phyloP scores from a whole-genome alignment of 1,139 yeast species.

The Kluyveromyces marxianus region DNA sequence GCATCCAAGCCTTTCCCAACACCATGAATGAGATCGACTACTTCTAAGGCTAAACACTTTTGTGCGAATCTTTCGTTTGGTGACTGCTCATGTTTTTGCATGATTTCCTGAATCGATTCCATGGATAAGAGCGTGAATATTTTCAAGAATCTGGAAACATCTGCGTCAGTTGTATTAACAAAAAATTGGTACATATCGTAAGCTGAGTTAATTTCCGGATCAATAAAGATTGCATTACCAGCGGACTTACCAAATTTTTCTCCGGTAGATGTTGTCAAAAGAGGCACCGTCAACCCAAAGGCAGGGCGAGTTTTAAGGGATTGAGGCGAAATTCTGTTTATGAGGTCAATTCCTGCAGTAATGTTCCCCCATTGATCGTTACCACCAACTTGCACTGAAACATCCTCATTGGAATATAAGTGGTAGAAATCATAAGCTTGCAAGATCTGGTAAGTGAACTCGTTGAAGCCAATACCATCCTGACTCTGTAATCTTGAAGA shows the following conservation, averaged over 20 bases:
- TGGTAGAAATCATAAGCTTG: conserved; percentile 96
- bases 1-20: conserved; percentile 60
- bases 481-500: conserved; percentile 62
- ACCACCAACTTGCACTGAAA: conserved; percentile 85
- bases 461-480: conserved; percentile 84
- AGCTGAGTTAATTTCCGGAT: conserved; percentile 61
- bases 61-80: conserved; percentile 71
- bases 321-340: conserved; percentile 47
- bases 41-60: conserved; percentile 68
- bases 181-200: conserved; percentile 83
- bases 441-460: conserved; percentile 82
- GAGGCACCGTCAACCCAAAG: conserved; percentile 83
- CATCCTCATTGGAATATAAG: conserved; percentile 50
- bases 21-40: conserved; percentile 84
- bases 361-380: conserved; percentile 99
- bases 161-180: conserved; percentile 71
- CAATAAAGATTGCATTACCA: conserved; percentile 91
- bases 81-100: conserved; percentile 44
- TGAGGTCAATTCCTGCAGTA: conserved; percentile 89
- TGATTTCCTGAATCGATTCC: conserved; percentile 44
- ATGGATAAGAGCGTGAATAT: conserved; percentile 75
- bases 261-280: conserved; percentile 81
- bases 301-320: conserved; percentile 30
- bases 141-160: conserved; percentile 59
- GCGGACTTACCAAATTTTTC: conserved; percentile 96